phyloP scores from a whole-genome alignment of 257 asterid species.

The Anisodus tanguticus region DNA sequence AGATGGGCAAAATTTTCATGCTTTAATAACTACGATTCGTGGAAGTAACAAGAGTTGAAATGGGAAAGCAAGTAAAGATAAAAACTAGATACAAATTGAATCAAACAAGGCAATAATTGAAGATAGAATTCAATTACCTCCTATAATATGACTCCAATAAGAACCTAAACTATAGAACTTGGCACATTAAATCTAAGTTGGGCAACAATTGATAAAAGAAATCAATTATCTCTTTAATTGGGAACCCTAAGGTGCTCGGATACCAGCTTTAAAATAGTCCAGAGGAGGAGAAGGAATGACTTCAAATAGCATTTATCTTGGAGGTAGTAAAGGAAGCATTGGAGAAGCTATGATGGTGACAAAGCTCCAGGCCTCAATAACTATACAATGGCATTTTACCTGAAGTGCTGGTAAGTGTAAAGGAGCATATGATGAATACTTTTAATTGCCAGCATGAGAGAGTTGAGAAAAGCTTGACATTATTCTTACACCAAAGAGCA shows the following conservation, averaged over 20 bases:
- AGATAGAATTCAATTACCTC: neutral
- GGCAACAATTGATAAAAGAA: neutral
- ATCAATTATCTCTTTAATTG: neutral
- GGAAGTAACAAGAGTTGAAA: neutral
- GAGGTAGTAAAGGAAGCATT: neutral
- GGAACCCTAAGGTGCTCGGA: neutral
- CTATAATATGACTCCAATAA: neutral
- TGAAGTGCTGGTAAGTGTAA: neutral
- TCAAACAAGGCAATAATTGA: neutral
- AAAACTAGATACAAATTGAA: neutral
- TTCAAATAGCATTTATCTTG: neutral
- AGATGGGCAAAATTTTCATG: neutral
- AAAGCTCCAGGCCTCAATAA: neutral
- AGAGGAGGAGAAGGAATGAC: neutral
- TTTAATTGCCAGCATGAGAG: neutral
- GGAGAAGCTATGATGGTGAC: neutral
- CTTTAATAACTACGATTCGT: neutral
- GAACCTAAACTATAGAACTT: neutral
- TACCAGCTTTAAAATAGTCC: neutral
- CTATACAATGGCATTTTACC: neutral
- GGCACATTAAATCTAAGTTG: neutral
- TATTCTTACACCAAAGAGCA: neutral
- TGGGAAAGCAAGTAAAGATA: neutral
- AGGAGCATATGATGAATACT: neutral
- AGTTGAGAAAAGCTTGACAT: neutral